phyloP scores from a whole-genome alignment of 352 stramenopile genomes.

The Phytophthora constricta region DNA sequence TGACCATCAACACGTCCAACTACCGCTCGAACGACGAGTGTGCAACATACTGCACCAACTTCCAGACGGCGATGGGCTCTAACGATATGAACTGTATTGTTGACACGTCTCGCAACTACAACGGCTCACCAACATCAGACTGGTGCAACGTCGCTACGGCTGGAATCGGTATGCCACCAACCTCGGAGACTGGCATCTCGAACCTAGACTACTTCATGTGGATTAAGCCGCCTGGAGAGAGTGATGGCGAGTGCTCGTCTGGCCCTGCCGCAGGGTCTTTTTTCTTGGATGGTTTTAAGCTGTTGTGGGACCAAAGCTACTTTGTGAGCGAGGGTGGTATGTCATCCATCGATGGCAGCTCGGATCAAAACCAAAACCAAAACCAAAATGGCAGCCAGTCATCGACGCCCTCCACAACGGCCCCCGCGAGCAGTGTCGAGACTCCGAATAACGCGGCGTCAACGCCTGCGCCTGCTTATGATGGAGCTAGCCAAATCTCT shows the following conservation, averaged over 20 bases:
- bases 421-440: neutral
- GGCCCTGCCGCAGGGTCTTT: constrained; percentile 54
- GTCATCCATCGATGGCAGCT: constrained; percentile 24
- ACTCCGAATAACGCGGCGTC: neutral
- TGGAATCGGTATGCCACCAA: constrained; percentile 57
- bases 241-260: constrained; percentile 60
- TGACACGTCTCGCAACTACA: constrained; percentile 69
- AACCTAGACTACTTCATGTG: constrained; percentile 75
- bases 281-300: constrained; percentile 56
- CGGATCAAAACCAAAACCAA: constrained; percentile 16
- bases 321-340: constrained; percentile 47
- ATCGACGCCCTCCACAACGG: neutral
- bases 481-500: no score
- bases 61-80: constrained; percentile 48
- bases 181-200: constrained; percentile 40
- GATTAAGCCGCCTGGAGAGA: constrained; percentile 66
- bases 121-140: constrained; percentile 41
- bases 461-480: constrained; percentile 5
- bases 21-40: constrained; percentile 60
- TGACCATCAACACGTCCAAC: constrained; percentile 77
- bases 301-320: constrained; percentile 68
- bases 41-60: constrained; percentile 48
- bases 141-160: constrained; percentile 73
- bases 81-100: constrained; percentile 56
- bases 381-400: constrained; percentile 4